Evolutionary conservation across 1,284 basidiomycete species (phyloP).

Genomic region (Sporisorium scitamineum): DNA sequence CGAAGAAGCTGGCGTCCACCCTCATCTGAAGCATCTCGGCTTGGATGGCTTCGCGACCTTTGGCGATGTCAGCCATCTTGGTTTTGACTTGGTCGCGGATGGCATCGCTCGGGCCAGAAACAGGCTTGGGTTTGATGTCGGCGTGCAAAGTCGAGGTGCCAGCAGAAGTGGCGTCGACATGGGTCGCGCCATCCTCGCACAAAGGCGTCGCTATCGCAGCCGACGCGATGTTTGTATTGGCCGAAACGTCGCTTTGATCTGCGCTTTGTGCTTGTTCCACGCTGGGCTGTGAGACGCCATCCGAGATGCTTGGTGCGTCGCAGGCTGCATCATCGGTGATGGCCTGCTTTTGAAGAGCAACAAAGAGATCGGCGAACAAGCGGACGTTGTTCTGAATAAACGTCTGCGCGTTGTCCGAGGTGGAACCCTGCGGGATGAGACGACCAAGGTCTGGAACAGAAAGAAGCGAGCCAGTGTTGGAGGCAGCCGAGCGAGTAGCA

Average conservation of each 20-base stretch:
- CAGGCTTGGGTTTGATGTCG: neutral
- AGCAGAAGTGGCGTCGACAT: neutral
- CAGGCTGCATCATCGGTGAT: constrained; percentile 18
- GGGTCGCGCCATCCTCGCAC: neutral
- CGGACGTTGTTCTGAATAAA: constrained; percentile 47
- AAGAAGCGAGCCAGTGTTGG: constrained; percentile 26
- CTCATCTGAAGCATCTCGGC: constrained; percentile 51
- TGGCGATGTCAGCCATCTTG: constrained; percentile 40
- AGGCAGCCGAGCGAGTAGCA: constrained; percentile 37
- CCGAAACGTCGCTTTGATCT: neutral
- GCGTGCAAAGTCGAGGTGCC: neutral
- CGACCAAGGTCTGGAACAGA: constrained; percentile 48
- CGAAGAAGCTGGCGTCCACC: constrained; percentile 50
- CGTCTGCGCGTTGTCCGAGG: constrained; percentile 35
- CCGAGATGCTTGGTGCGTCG: constrained; percentile 4
- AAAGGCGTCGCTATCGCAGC: neutral
- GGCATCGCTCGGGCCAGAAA: constrained; percentile 25
- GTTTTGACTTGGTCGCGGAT: constrained; percentile 45
- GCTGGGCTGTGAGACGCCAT: neutral
- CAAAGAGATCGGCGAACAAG: constrained; percentile 50
- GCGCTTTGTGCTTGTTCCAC: neutral
- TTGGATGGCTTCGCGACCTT: constrained; percentile 39
- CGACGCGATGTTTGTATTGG: neutral
- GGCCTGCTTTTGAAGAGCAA: constrained; percentile 51
- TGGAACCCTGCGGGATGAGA: constrained; percentile 43